Evolutionary conservation across 2,329 filamentous ascomycete species (phyloP), one percentile per base, ranked within the genome.

Genomic region (Huntiella moniliformis): DNA sequence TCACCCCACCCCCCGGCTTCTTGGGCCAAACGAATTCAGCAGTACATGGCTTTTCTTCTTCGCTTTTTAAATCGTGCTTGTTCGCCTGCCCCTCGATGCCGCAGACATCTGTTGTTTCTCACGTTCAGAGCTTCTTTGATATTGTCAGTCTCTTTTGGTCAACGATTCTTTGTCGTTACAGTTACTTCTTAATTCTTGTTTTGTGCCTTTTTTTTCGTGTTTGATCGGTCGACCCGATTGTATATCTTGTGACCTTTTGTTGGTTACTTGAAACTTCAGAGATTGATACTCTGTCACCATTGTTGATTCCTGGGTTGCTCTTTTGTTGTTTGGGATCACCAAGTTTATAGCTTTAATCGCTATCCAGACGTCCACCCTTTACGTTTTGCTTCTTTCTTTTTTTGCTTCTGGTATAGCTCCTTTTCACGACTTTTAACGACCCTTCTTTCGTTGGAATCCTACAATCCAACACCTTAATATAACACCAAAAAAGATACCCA

Each of bases 401-500:
- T 28, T 28, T 41, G 44, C 36, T 45, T 18, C 41, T 41, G 17
- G n/a, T 45, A 41, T 12, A 15, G 41, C 22, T 42, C 18, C 17
- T 31, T 10, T 40, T 17, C 31, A 15, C 35, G 15, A 16, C 41
- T 17, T 34, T 32, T 35, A 16, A 33, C 42, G 22, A 10, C 44
- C 38, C 35, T 38, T 38, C 18, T 40, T 38, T 38, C 18, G 15
- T 46, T 41, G 43, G 45, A 40, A 42, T 42, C 38, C 47, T 49
- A 43, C 10, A 28, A 28, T 28, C 22, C 22, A 28, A 28, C 22
- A 28, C 22, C 22, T 28, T 28, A 28, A 28, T 28, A 7, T 28
- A 28, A 28, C 22, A 28, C 22, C 22, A 28, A 28, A 28, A 28
- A 28, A 28, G 22, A 28, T 28, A 28, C 22, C 22, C 22, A 28